Conservation (phyloP, 805 yeast species). For the Metschnikowia peoriensis region DNA sequence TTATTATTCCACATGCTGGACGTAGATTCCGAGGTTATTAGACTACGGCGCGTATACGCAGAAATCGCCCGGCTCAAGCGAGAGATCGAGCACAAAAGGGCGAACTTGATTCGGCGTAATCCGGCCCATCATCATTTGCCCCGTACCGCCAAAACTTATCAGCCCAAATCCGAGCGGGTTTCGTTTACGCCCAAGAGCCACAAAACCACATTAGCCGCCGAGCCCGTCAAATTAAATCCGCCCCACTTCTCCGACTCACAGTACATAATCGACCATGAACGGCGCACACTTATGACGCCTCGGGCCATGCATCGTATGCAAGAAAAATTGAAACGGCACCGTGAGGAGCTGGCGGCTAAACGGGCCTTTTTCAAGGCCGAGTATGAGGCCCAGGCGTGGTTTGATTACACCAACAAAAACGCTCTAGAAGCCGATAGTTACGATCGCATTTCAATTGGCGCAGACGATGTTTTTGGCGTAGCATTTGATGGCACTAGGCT, state of each 20-base stretch:
- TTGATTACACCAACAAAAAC: slow-evolving; percentile 19
- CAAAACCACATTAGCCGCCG: background rate
- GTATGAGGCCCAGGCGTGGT: slow-evolving; percentile 1
- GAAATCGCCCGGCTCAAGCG: slow-evolving; percentile 10
- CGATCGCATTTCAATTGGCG: slow-evolving; percentile 42
- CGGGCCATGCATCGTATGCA: slow-evolving; percentile 5
- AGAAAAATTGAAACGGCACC: background rate
- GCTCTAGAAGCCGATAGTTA: slow-evolving; percentile 39
- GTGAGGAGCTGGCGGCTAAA: background rate
- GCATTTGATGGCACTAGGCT: slow-evolving; percentile 39
- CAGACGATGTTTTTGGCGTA: slow-evolving; percentile 45
- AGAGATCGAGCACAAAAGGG: slow-evolving; percentile 6
- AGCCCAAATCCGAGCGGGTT: background rate
- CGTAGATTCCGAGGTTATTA: background rate
- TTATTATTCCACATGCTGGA: background rate
- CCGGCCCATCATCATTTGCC: background rate
- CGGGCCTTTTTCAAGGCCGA: background rate
- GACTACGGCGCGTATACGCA: slow-evolving; percentile 1
- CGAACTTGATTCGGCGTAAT: background rate
- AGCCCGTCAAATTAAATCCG: background rate
- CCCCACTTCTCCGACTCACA: background rate
- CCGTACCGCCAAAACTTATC: background rate
- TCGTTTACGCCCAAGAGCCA: background rate
- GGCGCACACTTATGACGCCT: slow-evolving; percentile 12
- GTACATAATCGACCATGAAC: slow-evolving; percentile 6